Base-by-base conservation (phyloP, 2,329 filamentous ascomycete genomes). In the Annulohypoxylon truncatum region DNA sequence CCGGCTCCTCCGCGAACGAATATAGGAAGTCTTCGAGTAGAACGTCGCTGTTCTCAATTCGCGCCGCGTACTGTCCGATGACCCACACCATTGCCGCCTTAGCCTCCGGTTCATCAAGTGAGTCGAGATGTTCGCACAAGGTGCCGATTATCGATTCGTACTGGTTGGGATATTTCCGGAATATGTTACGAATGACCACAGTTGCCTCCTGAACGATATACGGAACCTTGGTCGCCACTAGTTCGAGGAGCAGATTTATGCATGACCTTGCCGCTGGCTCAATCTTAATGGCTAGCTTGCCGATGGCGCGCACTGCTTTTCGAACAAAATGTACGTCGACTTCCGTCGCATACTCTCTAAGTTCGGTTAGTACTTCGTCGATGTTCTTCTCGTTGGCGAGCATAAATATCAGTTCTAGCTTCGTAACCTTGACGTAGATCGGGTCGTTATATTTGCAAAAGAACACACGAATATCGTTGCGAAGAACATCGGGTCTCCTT, bases 361-460 rank as follows among this genome's bases (percentile, higher is more conserved):
- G 82, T 78, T 99, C 96, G 1, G 94, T 96, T 70, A 99, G 81
- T 0, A 99, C 96, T 76, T 98, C 93, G 51, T 93, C 91, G 73
- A 99, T 99, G 77, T 99, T 99, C 74, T 90, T 92, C 79, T 97
- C 94, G 31, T 89, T 97, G 6, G 96, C 96, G 65, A 99, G 87
- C 96, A 98, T 99, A 80, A 99, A 99, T 71, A 99, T 98, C 73
- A 99, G 87, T 80, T 99, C 96, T 52, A 99, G 86, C 81, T 99
- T 99, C 13, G 96, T 99, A 54, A 99, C 96, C 80, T 99, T 99
- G 81, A 99, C 96, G 78, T 98, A 99, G 70, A 99, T 99, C 0
- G 96, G 96, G 76, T 99, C 96, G 78, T 99, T 99, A 81, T 99
- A 99, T 84, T 99, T 99, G 89, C 96, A 99, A 81, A 99, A 99